A percentile compares a stretch with the other conserved stretches of the same genome.
These are phyloP conservation scores for Candolleomyces efflorescens DNA, from an alignment of 768 basidiomycete genomes.

Conservation along the genomic window DNA sequence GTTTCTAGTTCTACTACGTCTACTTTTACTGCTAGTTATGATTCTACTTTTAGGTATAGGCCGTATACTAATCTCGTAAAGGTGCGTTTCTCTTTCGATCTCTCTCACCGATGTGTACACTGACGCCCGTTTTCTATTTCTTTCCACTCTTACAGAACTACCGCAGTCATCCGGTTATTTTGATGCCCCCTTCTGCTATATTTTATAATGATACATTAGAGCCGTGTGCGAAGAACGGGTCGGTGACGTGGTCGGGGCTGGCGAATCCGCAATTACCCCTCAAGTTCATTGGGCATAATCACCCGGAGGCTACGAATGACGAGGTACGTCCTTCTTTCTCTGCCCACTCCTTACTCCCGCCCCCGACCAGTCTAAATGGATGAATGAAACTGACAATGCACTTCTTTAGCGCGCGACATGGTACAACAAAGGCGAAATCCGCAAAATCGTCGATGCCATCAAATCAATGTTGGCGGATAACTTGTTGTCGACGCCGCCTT, in stretches of 20 bases:
- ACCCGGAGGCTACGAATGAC: conserved; percentile 40
- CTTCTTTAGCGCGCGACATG: conserved; percentile 38
- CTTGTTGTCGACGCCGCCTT: conserved; percentile 32
- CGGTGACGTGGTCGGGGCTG: conserved; percentile 36
- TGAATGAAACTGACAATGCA: background rate
- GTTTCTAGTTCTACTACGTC: background rate
- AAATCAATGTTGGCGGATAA: conserved; percentile 34
- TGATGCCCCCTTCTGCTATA: conserved; percentile 52
- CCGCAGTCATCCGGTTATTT: conserved; percentile 47
- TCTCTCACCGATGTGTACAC: background rate
- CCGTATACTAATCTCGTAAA: conserved; percentile 43
- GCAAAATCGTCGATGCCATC: conserved; percentile 33
- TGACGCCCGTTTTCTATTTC: background rate
- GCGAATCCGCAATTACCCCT: conserved; percentile 36
- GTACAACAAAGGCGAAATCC: conserved; percentile 47
- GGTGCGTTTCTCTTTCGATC: conserved; percentile 19
- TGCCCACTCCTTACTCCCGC: too few species aligned
- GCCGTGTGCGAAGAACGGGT: conserved; percentile 42
- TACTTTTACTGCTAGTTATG: background rate
- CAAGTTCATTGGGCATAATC: conserved; percentile 39
- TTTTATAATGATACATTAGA: conserved; percentile 48
- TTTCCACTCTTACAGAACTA: conserved; percentile 32
- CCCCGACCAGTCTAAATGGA: too few species aligned
- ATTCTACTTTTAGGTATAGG: conserved; percentile 13
- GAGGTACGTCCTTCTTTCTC: conserved; percentile 27